Evolutionary conservation across 1,284 basidiomycete species (phyloP).

Genomic region (Tylopilus sp.): DNA sequence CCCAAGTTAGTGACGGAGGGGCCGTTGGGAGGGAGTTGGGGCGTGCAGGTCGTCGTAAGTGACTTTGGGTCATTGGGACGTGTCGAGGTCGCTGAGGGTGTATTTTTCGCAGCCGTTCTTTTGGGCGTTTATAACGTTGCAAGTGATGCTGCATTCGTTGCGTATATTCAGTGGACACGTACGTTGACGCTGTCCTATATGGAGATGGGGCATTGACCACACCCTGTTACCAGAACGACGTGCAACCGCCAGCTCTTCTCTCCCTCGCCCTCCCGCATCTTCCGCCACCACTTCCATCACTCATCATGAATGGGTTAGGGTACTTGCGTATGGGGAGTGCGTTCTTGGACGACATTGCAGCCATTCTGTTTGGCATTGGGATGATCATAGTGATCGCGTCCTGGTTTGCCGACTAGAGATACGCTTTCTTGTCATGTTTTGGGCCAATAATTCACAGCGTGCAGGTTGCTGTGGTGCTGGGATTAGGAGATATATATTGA

Average conservation of each 20-base stretch:
- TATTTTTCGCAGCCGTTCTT: conserved; percentile 63
- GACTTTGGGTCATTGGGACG: not conserved
- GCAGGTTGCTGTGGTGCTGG: conserved; percentile 2
- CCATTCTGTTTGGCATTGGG: conserved; percentile 62
- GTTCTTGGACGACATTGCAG: conserved; percentile 66
- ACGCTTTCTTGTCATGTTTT: not conserved
- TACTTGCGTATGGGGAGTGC: conserved; percentile 63
- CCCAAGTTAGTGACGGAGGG: conserved; percentile 42
- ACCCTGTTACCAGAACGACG: conserved; percentile 47
- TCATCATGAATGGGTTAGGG: conserved; percentile 57
- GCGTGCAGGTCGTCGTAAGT: conserved; percentile 55
- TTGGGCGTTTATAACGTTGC: conserved; percentile 69
- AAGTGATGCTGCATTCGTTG: conserved; percentile 64
- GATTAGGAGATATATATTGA: conserved; percentile 1
- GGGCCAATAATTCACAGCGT: not conserved
- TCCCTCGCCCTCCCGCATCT: conserved; percentile 59
- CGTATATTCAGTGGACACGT: conserved; percentile 67
- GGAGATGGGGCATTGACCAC: not conserved
- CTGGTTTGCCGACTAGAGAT: conserved; percentile 38
- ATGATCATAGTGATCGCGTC: conserved; percentile 54
- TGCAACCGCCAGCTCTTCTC: conserved; percentile 56
- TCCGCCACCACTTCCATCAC: conserved; percentile 57
- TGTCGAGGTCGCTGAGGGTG: conserved; percentile 10
- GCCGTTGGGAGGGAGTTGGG: conserved; percentile 35
- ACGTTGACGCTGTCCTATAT: conserved; percentile 30